Evolutionary conservation across 768 basidiomycete species (phyloP).

Genomic region (Dioszegia hungarica): DNA sequence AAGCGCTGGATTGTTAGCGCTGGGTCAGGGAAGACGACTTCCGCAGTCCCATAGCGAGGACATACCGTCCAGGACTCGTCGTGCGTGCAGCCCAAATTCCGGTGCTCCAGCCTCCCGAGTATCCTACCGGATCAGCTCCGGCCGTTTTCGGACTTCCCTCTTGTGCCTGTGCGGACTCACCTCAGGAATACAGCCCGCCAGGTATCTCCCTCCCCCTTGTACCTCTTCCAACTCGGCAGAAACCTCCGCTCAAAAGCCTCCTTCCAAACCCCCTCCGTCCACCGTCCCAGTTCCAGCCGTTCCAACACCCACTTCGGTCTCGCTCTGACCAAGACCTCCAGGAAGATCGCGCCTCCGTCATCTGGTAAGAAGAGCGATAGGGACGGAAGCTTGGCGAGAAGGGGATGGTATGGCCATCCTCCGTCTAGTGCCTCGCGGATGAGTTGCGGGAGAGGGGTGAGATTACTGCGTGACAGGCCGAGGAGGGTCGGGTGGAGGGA

Average conservation of each 20-base stretch:
- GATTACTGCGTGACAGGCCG: slow-evolving; percentile 25
- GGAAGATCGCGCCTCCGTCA: slow-evolving; percentile 21
- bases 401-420: slow-evolving; percentile 31
- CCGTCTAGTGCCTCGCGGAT: slow-evolving; percentile 16
- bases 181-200: slow-evolving; percentile 42
- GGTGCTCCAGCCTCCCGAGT: slow-evolving; percentile 38
- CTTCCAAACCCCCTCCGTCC: slow-evolving; percentile 29
- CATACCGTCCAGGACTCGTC: slow-evolving; percentile 47
- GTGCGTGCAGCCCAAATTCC: slow-evolving; percentile 41
- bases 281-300: slow-evolving; percentile 25
- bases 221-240: slow-evolving; percentile 40
- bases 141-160: too few relatives aligned
- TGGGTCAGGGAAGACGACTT: neutral
- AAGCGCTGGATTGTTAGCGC: slow-evolving; percentile 23
- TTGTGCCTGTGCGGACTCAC: too few relatives aligned
- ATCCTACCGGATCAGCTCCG: slow-evolving; percentile 14
- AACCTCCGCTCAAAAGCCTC: slow-evolving; percentile 40
- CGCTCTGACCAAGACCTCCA: slow-evolving; percentile 34
- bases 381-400: slow-evolving; percentile 26
- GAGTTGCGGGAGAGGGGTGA: slow-evolving; percentile 30
- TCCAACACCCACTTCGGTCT: slow-evolving; percentile 45
- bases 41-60: neutral
- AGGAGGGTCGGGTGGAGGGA: slow-evolving; percentile 30
- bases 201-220: slow-evolving; percentile 23
- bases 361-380: slow-evolving; percentile 27